A percentile compares a stretch with the other conserved stretches of the same genome.
Conservation (phyloP, 305 asterid species). For the Fraxinus velutina region DNA sequence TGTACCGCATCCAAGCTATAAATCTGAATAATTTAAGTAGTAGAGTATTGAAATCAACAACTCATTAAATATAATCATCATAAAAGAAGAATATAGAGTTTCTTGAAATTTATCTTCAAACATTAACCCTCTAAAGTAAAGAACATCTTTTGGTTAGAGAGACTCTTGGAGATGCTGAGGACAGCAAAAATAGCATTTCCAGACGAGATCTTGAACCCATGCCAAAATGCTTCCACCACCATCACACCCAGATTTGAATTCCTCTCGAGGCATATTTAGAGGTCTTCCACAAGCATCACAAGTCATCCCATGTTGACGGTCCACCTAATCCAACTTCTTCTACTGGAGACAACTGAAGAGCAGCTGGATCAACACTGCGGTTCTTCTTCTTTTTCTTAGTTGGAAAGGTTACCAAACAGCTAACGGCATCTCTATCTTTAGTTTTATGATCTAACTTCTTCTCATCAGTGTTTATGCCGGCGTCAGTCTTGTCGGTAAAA, state of each 20-base stretch:
- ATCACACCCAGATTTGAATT: background rate
- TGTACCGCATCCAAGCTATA: background rate
- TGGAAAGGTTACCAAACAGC: slow-evolving; percentile 35
- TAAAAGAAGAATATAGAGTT: background rate
- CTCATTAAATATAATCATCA: background rate
- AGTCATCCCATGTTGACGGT: slow-evolving; percentile 72
- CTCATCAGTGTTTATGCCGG: slow-evolving; percentile 7
- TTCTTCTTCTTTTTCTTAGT: slow-evolving; percentile 46
- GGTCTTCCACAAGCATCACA: background rate
- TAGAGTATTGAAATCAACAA: background rate
- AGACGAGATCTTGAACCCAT: background rate
- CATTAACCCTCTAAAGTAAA: background rate
- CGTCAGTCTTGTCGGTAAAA: slow-evolving; percentile 31
- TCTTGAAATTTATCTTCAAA: background rate
- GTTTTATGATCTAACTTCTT: slow-evolving; percentile 26
- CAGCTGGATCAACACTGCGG: slow-evolving; percentile 29
- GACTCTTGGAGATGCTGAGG: background rate
- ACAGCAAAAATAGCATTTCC: background rate
- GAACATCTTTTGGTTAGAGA: background rate
- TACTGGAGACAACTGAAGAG: slow-evolving; percentile 35
- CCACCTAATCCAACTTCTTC: slow-evolving; percentile 80
- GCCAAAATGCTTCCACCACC: background rate
- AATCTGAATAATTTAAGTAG: background rate
- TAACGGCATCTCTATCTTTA: slow-evolving; percentile 31
- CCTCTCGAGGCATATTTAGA: background rate